These are phyloP conservation scores for Rhytidiadelphus loreus DNA, from an alignment of 225 moss, liverwort and hornwort species.

Conservation along the genomic window DNA sequence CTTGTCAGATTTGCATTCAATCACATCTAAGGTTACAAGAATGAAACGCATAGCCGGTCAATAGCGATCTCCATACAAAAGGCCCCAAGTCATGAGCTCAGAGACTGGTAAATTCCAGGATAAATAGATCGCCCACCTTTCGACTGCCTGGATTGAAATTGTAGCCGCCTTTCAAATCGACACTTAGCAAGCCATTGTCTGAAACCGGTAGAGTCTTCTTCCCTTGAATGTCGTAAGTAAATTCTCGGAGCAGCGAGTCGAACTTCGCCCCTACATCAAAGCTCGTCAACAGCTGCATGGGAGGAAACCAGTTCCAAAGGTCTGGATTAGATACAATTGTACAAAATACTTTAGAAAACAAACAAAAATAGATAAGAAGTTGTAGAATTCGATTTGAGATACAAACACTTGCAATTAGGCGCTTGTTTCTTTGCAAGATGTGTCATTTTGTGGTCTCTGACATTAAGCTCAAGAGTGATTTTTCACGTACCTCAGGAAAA, in stretches of 20 bases:
- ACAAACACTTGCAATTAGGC: neutral
- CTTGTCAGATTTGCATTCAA: neutral
- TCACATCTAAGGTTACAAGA: neutral
- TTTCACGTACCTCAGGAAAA: conserved; percentile 31
- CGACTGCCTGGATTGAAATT: conserved; percentile 59
- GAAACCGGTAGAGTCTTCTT: conserved; percentile 72
- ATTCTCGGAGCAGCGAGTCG: conserved; percentile 68
- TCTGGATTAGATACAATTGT: neutral
- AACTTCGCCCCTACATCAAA: conserved; percentile 83
- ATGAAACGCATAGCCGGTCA: neutral
- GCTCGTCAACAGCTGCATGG: conserved; percentile 60
- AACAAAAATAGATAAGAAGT: neutral
- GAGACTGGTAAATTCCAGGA: neutral
- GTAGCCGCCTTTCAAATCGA: conserved; percentile 79
- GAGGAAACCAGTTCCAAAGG: neutral
- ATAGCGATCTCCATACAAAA: neutral
- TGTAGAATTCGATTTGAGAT: neutral
- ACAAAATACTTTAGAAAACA: too few species aligned
- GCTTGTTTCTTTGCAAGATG: neutral
- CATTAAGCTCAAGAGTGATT: neutral
- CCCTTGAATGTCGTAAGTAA: conserved; percentile 79
- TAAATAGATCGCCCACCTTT: conserved; percentile 13
- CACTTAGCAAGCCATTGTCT: conserved; percentile 73
- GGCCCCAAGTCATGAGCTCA: neutral
- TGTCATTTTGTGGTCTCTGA: neutral